Evolutionary conservation across 306 rosid species (phyloP), one percentile per base, ranked within the genome.

Genomic region (Comarum palustre): DNA sequence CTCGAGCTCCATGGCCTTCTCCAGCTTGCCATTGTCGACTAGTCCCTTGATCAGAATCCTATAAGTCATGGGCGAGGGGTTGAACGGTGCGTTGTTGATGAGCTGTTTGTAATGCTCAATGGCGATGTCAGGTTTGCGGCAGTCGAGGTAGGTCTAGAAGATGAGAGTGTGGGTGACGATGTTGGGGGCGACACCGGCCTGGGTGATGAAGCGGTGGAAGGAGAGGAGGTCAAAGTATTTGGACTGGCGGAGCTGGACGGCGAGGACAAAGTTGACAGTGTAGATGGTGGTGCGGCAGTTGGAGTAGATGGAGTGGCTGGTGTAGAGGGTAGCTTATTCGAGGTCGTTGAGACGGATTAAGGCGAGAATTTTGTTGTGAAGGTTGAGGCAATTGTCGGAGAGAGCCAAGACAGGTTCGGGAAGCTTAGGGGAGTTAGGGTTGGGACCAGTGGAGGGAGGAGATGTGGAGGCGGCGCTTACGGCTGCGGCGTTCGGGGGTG

Each of bases 401-500:
- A 29, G 31, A 29, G 31, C 31, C 31, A 29, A 29, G 31, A 29
- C 31, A 2, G 31, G 31, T 29, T 29, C 31, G 31, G 2, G 31
- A 2, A 29, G 31, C 31, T 29, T 29, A 2, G 31, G 31, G 2
- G 31, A 29, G 31, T 29, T 29, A 29, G 31, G 31, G 31, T 29
- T 29, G 31, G 31, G 31, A 29, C 1, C 2, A 2, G 31, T 1
- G 31, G 31, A 29, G 31, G 31, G 31, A 29, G 31, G 31, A 29
- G 31, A 29, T 29, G n/a, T 97, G 98, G 71, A 94, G 90, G 71
- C 93, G 91, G 65, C 98, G 98, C 73, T 94, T 91, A 7, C 97
- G 92, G n/a, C 94, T 95, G 61, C 98, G 97, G 29, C 98, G 96
- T 60, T 89, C 96, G 0, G 97, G 97, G n/a, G 96, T 82, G 34